A percentile compares a stretch with the other conserved stretches of the same genome.
Conservation (phyloP, 1,284 basidiomycete species). For the Pascua guehoae region DNA sequence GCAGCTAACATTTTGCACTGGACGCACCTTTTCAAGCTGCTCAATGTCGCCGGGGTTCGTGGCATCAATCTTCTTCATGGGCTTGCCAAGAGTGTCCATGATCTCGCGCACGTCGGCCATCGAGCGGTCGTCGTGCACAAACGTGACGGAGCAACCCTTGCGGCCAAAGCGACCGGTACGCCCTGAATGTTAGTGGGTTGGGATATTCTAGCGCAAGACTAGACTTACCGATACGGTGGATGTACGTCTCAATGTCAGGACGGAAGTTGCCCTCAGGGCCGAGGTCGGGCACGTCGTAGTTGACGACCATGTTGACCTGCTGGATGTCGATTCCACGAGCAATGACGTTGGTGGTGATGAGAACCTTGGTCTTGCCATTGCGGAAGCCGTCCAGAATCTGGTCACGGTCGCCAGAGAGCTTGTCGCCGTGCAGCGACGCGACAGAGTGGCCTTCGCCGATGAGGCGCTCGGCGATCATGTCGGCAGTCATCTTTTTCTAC, state of each 20-base stretch:
- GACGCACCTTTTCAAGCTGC: slow-evolving; percentile 36
- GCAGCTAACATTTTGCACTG: no score
- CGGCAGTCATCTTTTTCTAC: slow-evolving; percentile 84
- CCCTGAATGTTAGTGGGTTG: slow-evolving; percentile 48
- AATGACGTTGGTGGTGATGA: slow-evolving; percentile 99
- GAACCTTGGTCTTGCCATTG: slow-evolving; percentile 90
- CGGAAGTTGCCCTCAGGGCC: slow-evolving; percentile 46
- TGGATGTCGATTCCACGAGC: slow-evolving; percentile 97
- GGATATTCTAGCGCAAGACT: no score
- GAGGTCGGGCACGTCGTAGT: slow-evolving; percentile 92
- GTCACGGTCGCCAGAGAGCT: slow-evolving; percentile 85
- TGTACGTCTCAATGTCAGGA: slow-evolving; percentile 94
- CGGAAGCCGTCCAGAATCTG: slow-evolving; percentile 91
- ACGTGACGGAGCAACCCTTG: slow-evolving; percentile 93
- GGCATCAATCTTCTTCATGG: slow-evolving; percentile 43
- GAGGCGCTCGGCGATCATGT: slow-evolving; percentile 88
- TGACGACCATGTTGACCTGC: slow-evolving; percentile 98
- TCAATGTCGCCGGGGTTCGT: slow-evolving; percentile 35
- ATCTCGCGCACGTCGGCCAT: slow-evolving; percentile 82
- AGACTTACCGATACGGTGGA: slow-evolving; percentile 87
- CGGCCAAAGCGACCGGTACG: slow-evolving; percentile 93
- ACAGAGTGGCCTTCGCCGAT: slow-evolving; percentile 92
- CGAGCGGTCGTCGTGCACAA: slow-evolving; percentile 81
- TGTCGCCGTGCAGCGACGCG: slow-evolving; percentile 90
- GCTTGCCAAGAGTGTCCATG: slow-evolving; percentile 66